A percentile compares a stretch with the other conserved stretches of the same genome.
Evolutionary conservation across 2,329 filamentous ascomycete species (phyloP).

Genomic region (Sporothrix brasiliensis): DNA sequence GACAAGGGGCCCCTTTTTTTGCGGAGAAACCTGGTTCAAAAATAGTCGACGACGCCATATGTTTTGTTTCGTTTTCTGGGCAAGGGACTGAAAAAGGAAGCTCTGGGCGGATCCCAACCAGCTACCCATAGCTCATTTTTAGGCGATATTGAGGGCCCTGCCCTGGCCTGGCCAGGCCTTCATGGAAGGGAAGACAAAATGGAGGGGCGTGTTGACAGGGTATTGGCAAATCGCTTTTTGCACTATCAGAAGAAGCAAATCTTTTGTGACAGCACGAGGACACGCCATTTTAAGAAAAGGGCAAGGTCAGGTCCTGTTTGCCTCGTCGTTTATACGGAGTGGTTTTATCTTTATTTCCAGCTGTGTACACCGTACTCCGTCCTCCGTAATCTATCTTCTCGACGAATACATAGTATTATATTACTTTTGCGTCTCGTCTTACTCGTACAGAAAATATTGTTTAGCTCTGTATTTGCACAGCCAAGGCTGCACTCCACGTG

Average conservation of each 20-base stretch:
- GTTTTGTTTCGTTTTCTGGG: constrained; percentile 3
- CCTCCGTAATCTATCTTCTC: neutral
- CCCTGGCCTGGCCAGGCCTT: too few species aligned
- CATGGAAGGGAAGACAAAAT: too few species aligned
- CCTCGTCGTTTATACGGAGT: neutral
- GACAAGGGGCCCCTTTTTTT: constrained; percentile 21
- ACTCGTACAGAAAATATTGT: constrained; percentile 2
- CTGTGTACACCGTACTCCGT: neutral
- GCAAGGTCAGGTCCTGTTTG: constrained; percentile 21
- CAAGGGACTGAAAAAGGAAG: neutral
- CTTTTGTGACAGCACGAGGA: neutral
- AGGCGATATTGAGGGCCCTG: neutral
- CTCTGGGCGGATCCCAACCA: constrained; percentile 6
- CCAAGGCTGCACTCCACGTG: neutral
- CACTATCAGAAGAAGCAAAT: constrained; percentile 13
- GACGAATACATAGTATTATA: neutral
- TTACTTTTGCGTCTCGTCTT: neutral
- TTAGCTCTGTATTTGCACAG: neutral
- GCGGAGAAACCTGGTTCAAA: constrained; percentile 26
- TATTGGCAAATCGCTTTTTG: neutral
- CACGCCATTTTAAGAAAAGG: constrained; percentile 18
- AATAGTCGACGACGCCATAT: neutral
- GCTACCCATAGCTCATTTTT: neutral
- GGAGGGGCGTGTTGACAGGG: neutral
- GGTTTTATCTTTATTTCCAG: neutral